These are phyloP conservation scores for Daldinia sp. DNA, from an alignment of 2,329 filamentous ascomycete genomes.

Conservation along the genomic window DNA sequence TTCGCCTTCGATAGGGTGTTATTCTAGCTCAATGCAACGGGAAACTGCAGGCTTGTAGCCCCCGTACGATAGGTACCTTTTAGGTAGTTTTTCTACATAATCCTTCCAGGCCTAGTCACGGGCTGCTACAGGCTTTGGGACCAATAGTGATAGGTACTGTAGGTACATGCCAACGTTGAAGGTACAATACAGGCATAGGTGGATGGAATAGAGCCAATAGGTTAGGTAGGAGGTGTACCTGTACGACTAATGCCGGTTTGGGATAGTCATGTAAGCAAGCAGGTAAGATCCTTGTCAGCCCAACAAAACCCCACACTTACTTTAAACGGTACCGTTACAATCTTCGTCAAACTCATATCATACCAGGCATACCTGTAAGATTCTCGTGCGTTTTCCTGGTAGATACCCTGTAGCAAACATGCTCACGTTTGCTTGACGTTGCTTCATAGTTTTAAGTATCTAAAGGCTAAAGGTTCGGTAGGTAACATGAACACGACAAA, in stretches of 20 bases:
- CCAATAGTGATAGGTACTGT: not conserved
- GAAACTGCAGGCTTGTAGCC: not conserved
- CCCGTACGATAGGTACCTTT: slow-evolving; percentile 5
- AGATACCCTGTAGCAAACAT: slow-evolving; percentile 31
- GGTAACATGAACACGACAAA: slow-evolving; percentile 32
- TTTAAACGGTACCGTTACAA: slow-evolving; percentile 8
- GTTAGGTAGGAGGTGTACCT: not conserved
- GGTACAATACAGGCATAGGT: too few species aligned
- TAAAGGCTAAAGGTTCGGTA: not conserved
- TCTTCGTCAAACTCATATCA: slow-evolving; percentile 18
- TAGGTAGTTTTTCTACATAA: slow-evolving; percentile 1
- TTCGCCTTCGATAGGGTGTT: not conserved
- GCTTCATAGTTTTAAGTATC: slow-evolving; percentile 8
- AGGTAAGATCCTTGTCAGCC: slow-evolving; percentile 9
- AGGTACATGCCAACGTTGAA: too few species aligned
- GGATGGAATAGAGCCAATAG: too few species aligned
- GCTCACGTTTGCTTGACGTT: slow-evolving; percentile 28
- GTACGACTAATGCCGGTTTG: slow-evolving; percentile 16
- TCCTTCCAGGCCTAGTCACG: slow-evolving; percentile 9
- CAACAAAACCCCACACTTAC: slow-evolving; percentile 19
- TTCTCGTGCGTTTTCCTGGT: slow-evolving; percentile 16
- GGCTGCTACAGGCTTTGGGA: not conserved
- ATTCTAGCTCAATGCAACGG: slow-evolving; percentile 9
- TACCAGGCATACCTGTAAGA: slow-evolving; percentile 11
- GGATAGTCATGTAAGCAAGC: slow-evolving; percentile 15